These are phyloP conservation scores for Quercus gilva DNA, from an alignment of 306 rosid genomes.

Conservation along the genomic window DNA sequence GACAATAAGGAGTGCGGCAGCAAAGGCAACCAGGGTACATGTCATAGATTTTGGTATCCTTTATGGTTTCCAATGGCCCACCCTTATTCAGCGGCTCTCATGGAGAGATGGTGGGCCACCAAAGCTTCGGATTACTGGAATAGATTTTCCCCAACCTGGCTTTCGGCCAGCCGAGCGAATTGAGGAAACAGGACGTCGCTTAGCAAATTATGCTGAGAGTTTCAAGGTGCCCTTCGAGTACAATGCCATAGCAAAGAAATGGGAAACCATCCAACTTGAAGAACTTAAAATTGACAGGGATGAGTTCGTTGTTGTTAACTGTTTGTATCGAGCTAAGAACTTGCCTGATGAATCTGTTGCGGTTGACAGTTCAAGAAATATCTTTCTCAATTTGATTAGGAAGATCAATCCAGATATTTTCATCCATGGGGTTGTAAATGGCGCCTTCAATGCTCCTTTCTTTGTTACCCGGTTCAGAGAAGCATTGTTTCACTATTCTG, in stretches of 20 bases:
- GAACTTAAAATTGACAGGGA: conserved; percentile 80
- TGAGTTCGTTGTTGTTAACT: conserved; percentile 69
- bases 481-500: conserved; percentile 86
- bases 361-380: conserved; percentile 67
- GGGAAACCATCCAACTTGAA: conserved; percentile 79
- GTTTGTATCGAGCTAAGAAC: conserved; percentile 73
- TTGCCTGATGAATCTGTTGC: conserved; percentile 81
- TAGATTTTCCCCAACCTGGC: conserved; percentile 93
- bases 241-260: conserved; percentile 73
- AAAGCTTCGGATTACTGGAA: conserved; percentile 81
- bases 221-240: conserved; percentile 83
- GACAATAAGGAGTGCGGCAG: conserved; percentile 43
- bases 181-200: conserved; percentile 83
- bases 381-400: conserved; percentile 61
- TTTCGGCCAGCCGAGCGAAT: conserved; percentile 94
- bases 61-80: conserved; percentile 98
- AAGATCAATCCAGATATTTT: conserved; percentile 73
- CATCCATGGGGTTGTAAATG: conserved; percentile 76
- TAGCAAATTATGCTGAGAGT: conserved; percentile 69
- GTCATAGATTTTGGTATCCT: conserved; percentile 90
- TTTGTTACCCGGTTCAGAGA: conserved; percentile 92
- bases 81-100: conserved; percentile 64
- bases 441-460: conserved; percentile 89
- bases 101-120: conserved; percentile 71
- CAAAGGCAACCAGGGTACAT: conserved; percentile 53